phyloP scores from a whole-genome alignment of 306 rosid genomes.

The Macrotyloma uniflorum region DNA sequence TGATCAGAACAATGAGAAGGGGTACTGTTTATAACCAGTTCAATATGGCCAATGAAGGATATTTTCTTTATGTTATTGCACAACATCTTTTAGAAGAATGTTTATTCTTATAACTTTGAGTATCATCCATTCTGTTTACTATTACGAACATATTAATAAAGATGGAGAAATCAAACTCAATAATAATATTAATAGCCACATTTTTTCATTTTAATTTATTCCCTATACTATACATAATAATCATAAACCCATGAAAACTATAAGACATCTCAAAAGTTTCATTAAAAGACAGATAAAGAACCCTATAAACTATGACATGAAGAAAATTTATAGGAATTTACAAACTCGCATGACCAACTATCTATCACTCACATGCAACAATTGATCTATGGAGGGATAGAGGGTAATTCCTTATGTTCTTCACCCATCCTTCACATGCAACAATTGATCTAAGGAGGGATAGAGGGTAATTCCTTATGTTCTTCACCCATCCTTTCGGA shows the following conservation, averaged over 20 bases:
- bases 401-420: not conserved
- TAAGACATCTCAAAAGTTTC: not conserved
- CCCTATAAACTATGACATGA: not conserved
- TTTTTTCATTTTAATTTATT: not conserved
- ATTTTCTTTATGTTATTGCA: not conserved
- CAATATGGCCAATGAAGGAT: not conserved
- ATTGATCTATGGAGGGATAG: not conserved
- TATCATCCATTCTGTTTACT: too few species aligned
- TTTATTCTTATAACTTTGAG: not conserved
- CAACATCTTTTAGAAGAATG: not conserved
- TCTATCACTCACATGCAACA: not conserved
- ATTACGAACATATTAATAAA: too few species aligned
- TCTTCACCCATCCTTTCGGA: not conserved
- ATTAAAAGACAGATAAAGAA: not conserved
- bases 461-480: not conserved
- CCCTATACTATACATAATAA: not conserved
- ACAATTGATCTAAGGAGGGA: not conserved
- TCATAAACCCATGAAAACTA: not conserved
- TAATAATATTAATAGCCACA: not conserved
- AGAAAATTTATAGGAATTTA: not conserved
- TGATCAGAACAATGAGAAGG: not conserved
- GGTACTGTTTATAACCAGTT: not conserved
- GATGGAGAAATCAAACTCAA: too few species aligned
- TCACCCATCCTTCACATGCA: not conserved
- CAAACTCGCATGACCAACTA: not conserved